Evolutionary conservation across 768 basidiomycete genomes (phyloP).

Genomic region (Mycena chlorophos): DNA sequence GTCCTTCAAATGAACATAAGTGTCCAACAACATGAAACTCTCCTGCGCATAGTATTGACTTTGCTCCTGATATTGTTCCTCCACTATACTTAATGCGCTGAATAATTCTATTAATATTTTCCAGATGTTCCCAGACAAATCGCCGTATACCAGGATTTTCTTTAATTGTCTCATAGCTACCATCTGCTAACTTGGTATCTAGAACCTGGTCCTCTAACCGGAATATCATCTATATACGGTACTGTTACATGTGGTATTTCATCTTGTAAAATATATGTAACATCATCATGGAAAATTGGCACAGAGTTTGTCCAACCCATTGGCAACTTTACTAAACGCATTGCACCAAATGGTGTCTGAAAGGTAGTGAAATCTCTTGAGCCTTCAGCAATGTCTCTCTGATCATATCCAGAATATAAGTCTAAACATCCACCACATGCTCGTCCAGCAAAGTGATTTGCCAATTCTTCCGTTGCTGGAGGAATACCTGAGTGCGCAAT

Average conservation of each 20-base stretch:
- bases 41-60: background rate
- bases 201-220: background rate
- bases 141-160: slow-evolving; percentile 30
- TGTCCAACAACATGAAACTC: background rate
- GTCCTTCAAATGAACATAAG: background rate
- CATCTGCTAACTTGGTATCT: background rate
- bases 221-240: slow-evolving; percentile 18
- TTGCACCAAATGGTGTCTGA: slow-evolving; percentile 26
- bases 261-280: slow-evolving; percentile 1
- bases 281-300: slow-evolving; percentile 10
- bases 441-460: slow-evolving; percentile 1
- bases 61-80: slow-evolving; percentile 6
- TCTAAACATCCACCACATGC: slow-evolving; percentile 15
- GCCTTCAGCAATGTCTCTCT: slow-evolving; percentile 24
- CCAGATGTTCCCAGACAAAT: slow-evolving; percentile 40
- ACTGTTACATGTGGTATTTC: slow-evolving; percentile 12
- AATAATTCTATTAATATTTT: slow-evolving; percentile 35
- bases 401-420: slow-evolving; percentile 30
- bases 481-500: slow-evolving; percentile 25
- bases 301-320: slow-evolving; percentile 31
- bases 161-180: slow-evolving; percentile 19
- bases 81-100: slow-evolving; percentile 31
- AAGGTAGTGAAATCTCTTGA: slow-evolving; percentile 36
- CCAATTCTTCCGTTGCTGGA: slow-evolving; percentile 18
- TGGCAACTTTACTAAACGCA: slow-evolving; percentile 25